A percentile compares a stretch with the other conserved stretches of the same genome.
phyloP scores from a whole-genome alignment of 164 flowering plant genomes.

The Aristolochia contorta region DNA sequence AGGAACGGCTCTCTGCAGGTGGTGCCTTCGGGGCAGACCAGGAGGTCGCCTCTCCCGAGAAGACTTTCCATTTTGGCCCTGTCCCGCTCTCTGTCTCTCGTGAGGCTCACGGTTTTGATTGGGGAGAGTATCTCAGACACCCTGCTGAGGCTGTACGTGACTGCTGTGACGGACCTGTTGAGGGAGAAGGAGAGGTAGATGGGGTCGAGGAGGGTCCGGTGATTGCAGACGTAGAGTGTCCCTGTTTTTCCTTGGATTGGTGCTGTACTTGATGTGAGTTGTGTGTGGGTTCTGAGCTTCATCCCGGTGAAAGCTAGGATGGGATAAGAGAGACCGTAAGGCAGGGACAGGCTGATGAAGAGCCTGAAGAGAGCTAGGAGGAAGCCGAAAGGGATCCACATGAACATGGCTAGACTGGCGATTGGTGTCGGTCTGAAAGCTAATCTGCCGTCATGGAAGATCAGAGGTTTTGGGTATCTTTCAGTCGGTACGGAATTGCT shows the following conservation, averaged over 20 bases:
- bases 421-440: conserved; percentile 41
- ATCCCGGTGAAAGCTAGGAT: conserved; percentile 19
- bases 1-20: conserved; percentile 38
- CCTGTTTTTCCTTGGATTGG: conserved; percentile 7
- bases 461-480: conserved; percentile 39
- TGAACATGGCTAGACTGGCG: conserved; percentile 27
- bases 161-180: conserved; percentile 14
- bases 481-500: conserved; percentile 14
- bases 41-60: conserved; percentile 24
- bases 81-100: conserved; percentile 24
- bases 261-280: background rate
- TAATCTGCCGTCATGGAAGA: conserved; percentile 66
- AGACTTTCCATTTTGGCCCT: conserved; percentile 17
- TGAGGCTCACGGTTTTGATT: conserved; percentile 22
- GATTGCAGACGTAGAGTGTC: conserved; percentile 53
- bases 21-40: conserved; percentile 39
- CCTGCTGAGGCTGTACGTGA: conserved; percentile 24
- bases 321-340: conserved; percentile 16
- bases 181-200: conserved; percentile 14
- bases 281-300: conserved; percentile 6
- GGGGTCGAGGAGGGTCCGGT: conserved; percentile 44
- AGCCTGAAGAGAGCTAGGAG: conserved; percentile 20
- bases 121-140: conserved; percentile 25
- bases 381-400: conserved; percentile 54
- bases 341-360: conserved; percentile 11